These are phyloP conservation scores for Helicocarpus griseus DNA, from an alignment of 2,329 filamentous ascomycete species.

Conservation along the genomic window DNA sequence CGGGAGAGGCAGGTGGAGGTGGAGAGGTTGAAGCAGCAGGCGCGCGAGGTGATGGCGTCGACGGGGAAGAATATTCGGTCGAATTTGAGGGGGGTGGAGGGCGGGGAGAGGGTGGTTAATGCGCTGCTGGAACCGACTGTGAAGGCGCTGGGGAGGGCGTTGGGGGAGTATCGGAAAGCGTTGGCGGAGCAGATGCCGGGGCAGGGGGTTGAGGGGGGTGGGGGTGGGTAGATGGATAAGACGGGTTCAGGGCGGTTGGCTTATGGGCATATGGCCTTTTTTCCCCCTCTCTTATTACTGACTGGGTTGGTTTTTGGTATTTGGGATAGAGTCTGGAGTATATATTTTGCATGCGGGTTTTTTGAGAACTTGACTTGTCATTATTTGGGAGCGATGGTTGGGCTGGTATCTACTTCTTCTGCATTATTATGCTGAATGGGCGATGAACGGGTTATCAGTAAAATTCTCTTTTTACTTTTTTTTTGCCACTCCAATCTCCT, in stretches of 20 bases:
- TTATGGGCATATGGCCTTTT: not conserved
- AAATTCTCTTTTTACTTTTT: no score
- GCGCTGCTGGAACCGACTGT: conserved; percentile 67
- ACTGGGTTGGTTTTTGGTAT: not conserved
- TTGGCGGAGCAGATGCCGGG: conserved; percentile 50
- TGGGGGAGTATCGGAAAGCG: conserved; percentile 60
- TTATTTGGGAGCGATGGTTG: no score
- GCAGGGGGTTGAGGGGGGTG: not conserved
- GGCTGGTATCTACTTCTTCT: no score
- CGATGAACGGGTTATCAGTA: no score
- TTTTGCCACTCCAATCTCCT: no score
- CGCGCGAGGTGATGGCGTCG: conserved; percentile 58
- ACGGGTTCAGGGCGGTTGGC: no score
- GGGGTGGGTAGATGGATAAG: not conserved
- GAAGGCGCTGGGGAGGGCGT: conserved; percentile 59
- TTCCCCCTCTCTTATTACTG: not conserved
- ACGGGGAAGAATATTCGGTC: conserved; percentile 66
- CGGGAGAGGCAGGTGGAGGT: conserved; percentile 59
- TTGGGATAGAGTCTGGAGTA: no score
- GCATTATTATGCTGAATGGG: no score
- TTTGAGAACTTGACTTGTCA: no score
- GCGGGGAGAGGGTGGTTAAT: conserved; percentile 66
- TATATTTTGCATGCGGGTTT: no score
- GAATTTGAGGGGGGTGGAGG: conserved; percentile 56
- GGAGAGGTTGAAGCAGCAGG: conserved; percentile 57